These are phyloP conservation scores for Pythium graminicola DNA, from an alignment of 352 stramenopile genomes.

Conservation along the genomic window DNA sequence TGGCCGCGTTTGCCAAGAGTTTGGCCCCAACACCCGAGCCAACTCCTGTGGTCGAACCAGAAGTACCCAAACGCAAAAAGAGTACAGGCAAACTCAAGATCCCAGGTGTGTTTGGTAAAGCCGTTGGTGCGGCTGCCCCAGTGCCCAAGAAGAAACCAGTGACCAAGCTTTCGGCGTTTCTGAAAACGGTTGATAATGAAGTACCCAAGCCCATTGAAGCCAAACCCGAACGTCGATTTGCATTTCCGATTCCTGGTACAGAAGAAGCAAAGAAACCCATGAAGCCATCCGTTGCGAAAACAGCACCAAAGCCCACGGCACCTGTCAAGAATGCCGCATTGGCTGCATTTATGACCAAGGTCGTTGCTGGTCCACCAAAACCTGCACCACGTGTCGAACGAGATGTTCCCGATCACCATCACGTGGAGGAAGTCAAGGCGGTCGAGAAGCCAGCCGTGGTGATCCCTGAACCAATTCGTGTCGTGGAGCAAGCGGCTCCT, in stretches of 20 bases:
- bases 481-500: no score
- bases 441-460: no score
- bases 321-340: background rate
- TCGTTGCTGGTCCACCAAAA: background rate
- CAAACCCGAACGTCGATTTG: slow-evolving; percentile 7
- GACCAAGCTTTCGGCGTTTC: slow-evolving; percentile 57
- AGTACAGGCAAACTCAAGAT: slow-evolving; percentile 31
- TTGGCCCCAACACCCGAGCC: slow-evolving; percentile 9
- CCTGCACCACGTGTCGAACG: slow-evolving; percentile 1
- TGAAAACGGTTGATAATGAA: slow-evolving; percentile 49
- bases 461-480: no score
- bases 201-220: slow-evolving; percentile 5
- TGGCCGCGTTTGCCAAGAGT: slow-evolving; percentile 17
- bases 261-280: slow-evolving; percentile 11
- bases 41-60: background rate
- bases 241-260: slow-evolving; percentile 10
- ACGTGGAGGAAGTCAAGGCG: no score
- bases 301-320: background rate
- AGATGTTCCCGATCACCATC: no score
- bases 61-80: slow-evolving; percentile 6
- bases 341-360: slow-evolving; percentile 2
- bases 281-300: background rate
- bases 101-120: slow-evolving; percentile 25
- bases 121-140: background rate
- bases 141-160: slow-evolving; percentile 15